Percentiles rank a stretch among this genome's conserved stretches.
Conservation (phyloP, 2,329 filamentous ascomycete genomes). For the Aspergillus fumigatiaffinis region DNA sequence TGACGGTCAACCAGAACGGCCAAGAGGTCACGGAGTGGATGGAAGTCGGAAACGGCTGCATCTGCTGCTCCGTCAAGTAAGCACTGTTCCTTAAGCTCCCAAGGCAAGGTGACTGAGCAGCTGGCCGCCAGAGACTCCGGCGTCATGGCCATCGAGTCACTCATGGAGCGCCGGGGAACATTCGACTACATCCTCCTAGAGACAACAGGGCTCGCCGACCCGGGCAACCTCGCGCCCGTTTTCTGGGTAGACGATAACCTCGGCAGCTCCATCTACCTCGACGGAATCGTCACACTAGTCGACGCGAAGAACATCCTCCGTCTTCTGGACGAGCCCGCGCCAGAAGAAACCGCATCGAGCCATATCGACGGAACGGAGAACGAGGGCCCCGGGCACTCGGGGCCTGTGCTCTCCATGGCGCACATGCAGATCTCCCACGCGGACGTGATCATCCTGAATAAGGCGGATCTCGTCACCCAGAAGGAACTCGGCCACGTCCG, state of each 20-base stretch:
- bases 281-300: constrained; percentile 92
- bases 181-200: constrained; percentile 98
- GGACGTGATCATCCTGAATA: constrained; percentile 93
- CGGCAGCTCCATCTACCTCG: constrained; percentile 90
- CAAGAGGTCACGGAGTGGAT: constrained; percentile 91
- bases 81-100: neutral
- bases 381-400: constrained; percentile 40
- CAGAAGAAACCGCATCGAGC: constrained; percentile 34
- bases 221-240: constrained; percentile 88
- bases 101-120: constrained; percentile 1
- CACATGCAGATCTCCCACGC: constrained; percentile 97
- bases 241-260: constrained; percentile 98
- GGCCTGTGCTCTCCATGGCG: constrained; percentile 79
- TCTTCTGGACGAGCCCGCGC: constrained; percentile 66
- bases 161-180: constrained; percentile 88
- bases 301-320: constrained; percentile 89
- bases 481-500: constrained; percentile 66
- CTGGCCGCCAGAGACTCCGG: constrained; percentile 66
- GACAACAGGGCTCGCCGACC: constrained; percentile 91
- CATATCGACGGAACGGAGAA: constrained; percentile 49
- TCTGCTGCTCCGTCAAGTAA: constrained; percentile 95
- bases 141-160: constrained; percentile 87
- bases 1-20: constrained; percentile 82
- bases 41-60: constrained; percentile 92
- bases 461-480: constrained; percentile 74